Base-by-base conservation (phyloP, 2,329 filamentous ascomycete species). In the Rachicladosporium sp. region DNA sequence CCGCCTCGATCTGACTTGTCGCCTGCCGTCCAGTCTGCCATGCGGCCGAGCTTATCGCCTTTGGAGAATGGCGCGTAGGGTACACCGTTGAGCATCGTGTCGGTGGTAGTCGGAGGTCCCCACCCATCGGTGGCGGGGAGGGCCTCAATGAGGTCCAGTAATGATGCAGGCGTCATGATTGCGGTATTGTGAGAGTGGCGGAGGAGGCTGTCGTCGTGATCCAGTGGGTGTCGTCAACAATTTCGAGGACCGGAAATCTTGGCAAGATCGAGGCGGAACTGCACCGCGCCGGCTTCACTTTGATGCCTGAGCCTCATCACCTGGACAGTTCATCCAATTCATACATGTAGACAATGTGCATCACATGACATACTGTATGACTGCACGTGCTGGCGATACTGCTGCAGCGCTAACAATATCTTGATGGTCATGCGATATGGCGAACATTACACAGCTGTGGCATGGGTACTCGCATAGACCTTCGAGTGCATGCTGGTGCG, bases 51-150 rank as follows among this genome's bases (percentile, higher is more conserved):
- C 74, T 95, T 96, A 71, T 98, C 91, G 61, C 86, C 87, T 68
- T 98, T 98, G 51, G 88, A 95, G 72, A 91, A 98, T 45, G 91
- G 91, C 54, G 91, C 91, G 64, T 95, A 98, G 31, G 91, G 91
- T 36, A 96, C 86, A 60, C 91, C 91, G 61, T 93, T 80, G 56
- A 96, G 76, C 46, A 84, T 94, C 48, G 85, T 93, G 62, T 94
- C 85, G 54, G 69, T 77, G 45, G 87, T 82, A 51, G 82, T 76
- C 45, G 82, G 64, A 39, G 89, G 89, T 44, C 91, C 91, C 91
- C 91, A 98, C 48, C 60, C 59, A 43, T 57, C 62, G 38, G 54
- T 53, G 5, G 48, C 41, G 39, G 67, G 67, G 38, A 71, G 59
- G 29, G 63, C 56, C 44, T 63, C 59, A 46, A 71, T 65, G 40